Evolutionary conservation across 148 eudicot species (phyloP).

Genomic region (Dianthus caryophyllus): DNA sequence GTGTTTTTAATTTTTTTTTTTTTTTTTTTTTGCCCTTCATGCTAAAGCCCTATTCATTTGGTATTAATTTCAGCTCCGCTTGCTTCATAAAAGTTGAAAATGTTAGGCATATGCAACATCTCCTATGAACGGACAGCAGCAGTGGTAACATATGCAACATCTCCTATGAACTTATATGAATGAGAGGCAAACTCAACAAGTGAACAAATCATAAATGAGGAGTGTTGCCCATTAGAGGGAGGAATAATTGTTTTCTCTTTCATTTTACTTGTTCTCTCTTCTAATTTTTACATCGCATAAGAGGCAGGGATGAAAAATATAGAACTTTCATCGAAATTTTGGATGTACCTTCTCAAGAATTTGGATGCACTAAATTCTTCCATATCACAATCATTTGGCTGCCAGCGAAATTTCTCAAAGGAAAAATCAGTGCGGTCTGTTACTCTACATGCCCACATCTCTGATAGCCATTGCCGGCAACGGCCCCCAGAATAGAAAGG

Average conservation of each 20-base stretch:
- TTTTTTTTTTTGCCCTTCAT: too few species aligned
- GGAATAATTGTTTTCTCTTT: neutral
- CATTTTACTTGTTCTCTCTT: neutral
- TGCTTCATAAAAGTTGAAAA: too few species aligned
- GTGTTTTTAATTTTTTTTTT: too few species aligned
- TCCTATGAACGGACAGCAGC: neutral
- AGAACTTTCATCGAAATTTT: too few species aligned
- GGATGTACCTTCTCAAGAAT: slow-evolving; percentile 57
- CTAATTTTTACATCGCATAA: too few species aligned
- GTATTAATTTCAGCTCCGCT: too few species aligned
- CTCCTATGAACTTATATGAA: neutral
- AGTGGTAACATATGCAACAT: neutral
- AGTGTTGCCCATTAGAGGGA: neutral
- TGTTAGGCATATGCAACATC: neutral
- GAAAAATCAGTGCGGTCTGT: slow-evolving; percentile 76
- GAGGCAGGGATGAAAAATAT: neutral
- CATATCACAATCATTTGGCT: slow-evolving; percentile 70
- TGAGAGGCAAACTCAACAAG: neutral
- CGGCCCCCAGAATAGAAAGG: slow-evolving; percentile 90
- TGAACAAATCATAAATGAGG: neutral
- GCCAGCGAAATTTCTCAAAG: slow-evolving; percentile 86
- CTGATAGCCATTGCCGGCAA: slow-evolving; percentile 89
- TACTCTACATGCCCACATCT: slow-evolving; percentile 94
- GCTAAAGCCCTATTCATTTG: too few species aligned
- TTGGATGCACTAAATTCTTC: slow-evolving; percentile 59